phyloP scores from a whole-genome alignment of 805 yeast species.

The Candida endomychidarum region DNA sequence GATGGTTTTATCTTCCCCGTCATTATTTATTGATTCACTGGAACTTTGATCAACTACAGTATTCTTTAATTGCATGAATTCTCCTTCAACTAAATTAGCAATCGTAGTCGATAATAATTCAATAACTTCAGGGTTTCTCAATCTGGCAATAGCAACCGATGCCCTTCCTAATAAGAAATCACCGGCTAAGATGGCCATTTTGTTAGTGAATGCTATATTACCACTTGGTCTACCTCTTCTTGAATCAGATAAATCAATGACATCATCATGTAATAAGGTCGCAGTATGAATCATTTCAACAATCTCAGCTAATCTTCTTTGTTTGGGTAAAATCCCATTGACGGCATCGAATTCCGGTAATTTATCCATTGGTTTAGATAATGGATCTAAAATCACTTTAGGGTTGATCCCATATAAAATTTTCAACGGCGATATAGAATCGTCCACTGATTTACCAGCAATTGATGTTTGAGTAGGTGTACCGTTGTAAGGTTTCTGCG shows the following conservation, averaged over 20 bases:
- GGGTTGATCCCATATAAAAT: slow-evolving; percentile 91
- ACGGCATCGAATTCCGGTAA: slow-evolving; percentile 58
- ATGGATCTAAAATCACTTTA: slow-evolving; percentile 74
- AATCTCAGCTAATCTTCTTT: slow-evolving; percentile 92
- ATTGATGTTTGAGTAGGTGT: slow-evolving; percentile 54
- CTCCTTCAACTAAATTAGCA: slow-evolving; percentile 97
- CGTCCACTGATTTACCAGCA: slow-evolving; percentile 59
- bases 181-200: slow-evolving; percentile 97
- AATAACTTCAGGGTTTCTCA: slow-evolving; percentile 95
- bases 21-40: slow-evolving; percentile 46
- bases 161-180: slow-evolving; percentile 95
- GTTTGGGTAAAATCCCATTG: slow-evolving; percentile 89
- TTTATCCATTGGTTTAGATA: slow-evolving; percentile 74
- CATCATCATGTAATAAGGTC: slow-evolving; percentile 92
- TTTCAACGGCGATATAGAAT: slow-evolving; percentile 75
- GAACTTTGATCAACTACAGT: slow-evolving; percentile 63
- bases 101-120: slow-evolving; percentile 94
- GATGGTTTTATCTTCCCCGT: slow-evolving; percentile 42
- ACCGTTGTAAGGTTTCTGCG: slow-evolving; percentile 61
- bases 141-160: slow-evolving; percentile 89
- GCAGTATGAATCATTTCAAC: slow-evolving; percentile 99
- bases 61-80: slow-evolving; percentile 96
- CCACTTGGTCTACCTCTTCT: slow-evolving; percentile 91
- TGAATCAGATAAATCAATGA: slow-evolving; percentile 85
- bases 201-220: slow-evolving; percentile 90